Evolutionary conservation across 1,139 yeast genomes (phyloP).

Genomic region (Scheffersomyces cryptocercus): DNA sequence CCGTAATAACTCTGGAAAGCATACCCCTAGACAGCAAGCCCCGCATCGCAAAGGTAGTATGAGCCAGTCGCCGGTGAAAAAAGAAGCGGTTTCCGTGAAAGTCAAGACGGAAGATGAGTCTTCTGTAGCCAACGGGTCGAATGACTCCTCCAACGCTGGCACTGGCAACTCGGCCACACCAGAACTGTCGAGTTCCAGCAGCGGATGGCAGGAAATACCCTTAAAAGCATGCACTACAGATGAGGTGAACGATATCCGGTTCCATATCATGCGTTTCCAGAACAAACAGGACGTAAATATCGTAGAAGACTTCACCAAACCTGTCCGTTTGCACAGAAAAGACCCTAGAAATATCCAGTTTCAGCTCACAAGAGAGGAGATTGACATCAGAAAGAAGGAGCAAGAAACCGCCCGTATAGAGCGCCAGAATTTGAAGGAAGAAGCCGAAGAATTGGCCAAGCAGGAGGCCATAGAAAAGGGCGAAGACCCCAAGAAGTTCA

Average conservation of each 20-base stretch:
- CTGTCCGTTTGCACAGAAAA: slow-evolving; percentile 85
- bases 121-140: slow-evolving; percentile 2
- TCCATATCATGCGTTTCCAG: slow-evolving; percentile 82
- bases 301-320: slow-evolving; percentile 66
- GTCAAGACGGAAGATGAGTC: slow-evolving; percentile 23
- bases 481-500: slow-evolving; percentile 12
- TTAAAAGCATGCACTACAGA: slow-evolving; percentile 72
- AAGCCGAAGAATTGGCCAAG: slow-evolving; percentile 16
- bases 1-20: too few species aligned
- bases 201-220: slow-evolving; percentile 62
- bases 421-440: slow-evolving; percentile 33
- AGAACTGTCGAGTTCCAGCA: slow-evolving; percentile 8
- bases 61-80: slow-evolving; percentile 29
- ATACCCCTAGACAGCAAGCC: too few species aligned
- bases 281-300: slow-evolving; percentile 74
- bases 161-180: slow-evolving; percentile 1
- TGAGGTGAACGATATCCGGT: slow-evolving; percentile 73
- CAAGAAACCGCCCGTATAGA: slow-evolving; percentile 32
- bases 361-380: slow-evolving; percentile 67
- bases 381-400: slow-evolving; percentile 58
- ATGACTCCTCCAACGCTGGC: slow-evolving; percentile 3
- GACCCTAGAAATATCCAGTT: slow-evolving; percentile 90
- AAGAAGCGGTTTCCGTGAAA: slow-evolving; percentile 17
- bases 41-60: slow-evolving; percentile 6
- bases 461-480: slow-evolving; percentile 16